Conservation (phyloP, 805 yeast genomes). For the Dipodascopsis uninucleata region DNA sequence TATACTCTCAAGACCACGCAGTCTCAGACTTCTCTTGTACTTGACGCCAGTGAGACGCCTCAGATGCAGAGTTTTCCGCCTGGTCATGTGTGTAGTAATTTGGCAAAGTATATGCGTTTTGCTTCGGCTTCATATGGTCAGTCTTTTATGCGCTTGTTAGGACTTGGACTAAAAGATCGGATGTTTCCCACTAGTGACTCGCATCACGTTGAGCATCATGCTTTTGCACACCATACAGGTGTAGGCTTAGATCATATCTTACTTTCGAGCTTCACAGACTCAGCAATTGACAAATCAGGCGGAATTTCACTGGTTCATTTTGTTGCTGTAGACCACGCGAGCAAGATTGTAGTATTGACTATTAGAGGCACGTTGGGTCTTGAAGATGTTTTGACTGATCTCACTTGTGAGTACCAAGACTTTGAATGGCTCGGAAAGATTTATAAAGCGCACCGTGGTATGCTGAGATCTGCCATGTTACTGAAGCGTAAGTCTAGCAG, state of each 20-base stretch:
- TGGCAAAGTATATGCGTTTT: slow-evolving; percentile 35
- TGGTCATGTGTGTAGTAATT: slow-evolving; percentile 31
- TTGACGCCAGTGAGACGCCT: slow-evolving; percentile 18
- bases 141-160: slow-evolving; percentile 35
- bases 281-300: slow-evolving; percentile 27
- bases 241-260: slow-evolving; percentile 33
- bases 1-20: slow-evolving; percentile 21
- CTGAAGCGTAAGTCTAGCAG: slow-evolving; percentile 29
- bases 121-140: slow-evolving; percentile 39
- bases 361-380: slow-evolving; percentile 37
- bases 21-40: slow-evolving; percentile 25
- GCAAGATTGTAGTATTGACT: slow-evolving; percentile 36
- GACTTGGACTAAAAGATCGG: slow-evolving; percentile 31
- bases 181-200: slow-evolving; percentile 28
- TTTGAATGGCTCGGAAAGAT: slow-evolving; percentile 33
- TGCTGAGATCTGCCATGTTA: slow-evolving; percentile 33
- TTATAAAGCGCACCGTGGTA: slow-evolving; percentile 36
- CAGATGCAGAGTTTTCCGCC: slow-evolving; percentile 31
- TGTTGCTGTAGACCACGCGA: slow-evolving; percentile 35
- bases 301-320: slow-evolving; percentile 36
- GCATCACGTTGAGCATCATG: slow-evolving; percentile 35
- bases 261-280: slow-evolving; percentile 35
- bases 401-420: slow-evolving; percentile 35
- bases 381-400: slow-evolving; percentile 36
- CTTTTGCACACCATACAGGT: slow-evolving; percentile 35